Base-by-base conservation (phyloP, 2,329 filamentous ascomycete species). In the Plectosphaerella plurivora region DNA sequence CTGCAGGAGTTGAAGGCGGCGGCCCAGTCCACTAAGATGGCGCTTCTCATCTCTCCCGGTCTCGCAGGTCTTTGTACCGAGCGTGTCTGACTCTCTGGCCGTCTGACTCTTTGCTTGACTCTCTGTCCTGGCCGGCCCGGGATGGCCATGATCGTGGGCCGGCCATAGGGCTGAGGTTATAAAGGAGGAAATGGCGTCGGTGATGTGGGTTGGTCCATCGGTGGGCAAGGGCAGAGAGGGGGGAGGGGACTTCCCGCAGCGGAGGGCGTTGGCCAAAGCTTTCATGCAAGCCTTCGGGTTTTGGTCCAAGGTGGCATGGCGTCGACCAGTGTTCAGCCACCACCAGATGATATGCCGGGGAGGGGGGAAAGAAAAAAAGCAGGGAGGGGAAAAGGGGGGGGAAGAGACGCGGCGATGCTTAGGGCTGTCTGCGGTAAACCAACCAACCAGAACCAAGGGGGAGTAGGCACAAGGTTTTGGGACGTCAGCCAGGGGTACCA, bases 241-340 rank as follows among this genome's bases (percentile, higher is more conserved):
- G 28, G 11, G 28, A 8, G 7, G 28, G 28, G 28, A 33, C 28
- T 33, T 33, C 28, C 28, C 41, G 41, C 41, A n/a, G 18, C 41
- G 41, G 41, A 44, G n/a, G 16, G 18, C n/a, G 10, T 12, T 46
- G 44, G 44, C 44, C 22, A 28, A 33, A 46, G 44, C 44, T 46
- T 46, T 46, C 44, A 18, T 46, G 44, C 44, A 46, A 46, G 44
- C 20, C 44, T 46, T 46, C 44, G 44, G 44, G 25, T 18, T 44
- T 18, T 16, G 41, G 41, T 18, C 18, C 41, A 44, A 18, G 41
- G n/a, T 12, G 41, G 41, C 41, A 44, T 44, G 41, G 41, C 18
- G 41, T 20, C n/a, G 41, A 20, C 28, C 37, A 44, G 16, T 9
- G 18, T 44, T 44, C 41, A 44, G 41, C 41, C 41, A 44, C 41